Conservation (phyloP, 305 asterid species). For the Fraxinus angustifolia region DNA sequence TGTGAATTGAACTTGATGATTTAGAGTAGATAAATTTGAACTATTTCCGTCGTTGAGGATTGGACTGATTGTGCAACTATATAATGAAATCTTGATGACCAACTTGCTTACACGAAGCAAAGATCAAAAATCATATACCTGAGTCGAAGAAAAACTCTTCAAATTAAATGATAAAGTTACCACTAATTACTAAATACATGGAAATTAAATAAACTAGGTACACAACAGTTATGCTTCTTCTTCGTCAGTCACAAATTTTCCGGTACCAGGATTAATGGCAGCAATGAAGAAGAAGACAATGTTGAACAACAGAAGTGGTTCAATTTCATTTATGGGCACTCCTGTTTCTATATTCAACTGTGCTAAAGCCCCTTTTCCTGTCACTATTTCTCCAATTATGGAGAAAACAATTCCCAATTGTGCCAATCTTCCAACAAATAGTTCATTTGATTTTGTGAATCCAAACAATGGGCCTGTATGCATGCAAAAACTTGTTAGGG, state of each 20-base stretch:
- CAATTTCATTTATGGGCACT: conserved; percentile 75
- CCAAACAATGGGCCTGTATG: conserved; percentile 74
- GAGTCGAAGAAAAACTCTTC: neutral
- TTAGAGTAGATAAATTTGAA: neutral
- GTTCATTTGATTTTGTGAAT: conserved; percentile 87
- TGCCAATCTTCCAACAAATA: conserved; percentile 93
- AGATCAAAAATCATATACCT: neutral
- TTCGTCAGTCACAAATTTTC: conserved; percentile 78
- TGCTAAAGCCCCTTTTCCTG: conserved; percentile 94
- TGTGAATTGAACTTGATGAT: neutral
- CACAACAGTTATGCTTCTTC: conserved; percentile 41
- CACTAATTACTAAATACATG: neutral
- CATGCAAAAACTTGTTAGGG: neutral
- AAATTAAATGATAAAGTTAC: neutral
- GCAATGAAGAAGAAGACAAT: conserved; percentile 85
- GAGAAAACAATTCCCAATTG: conserved; percentile 90
- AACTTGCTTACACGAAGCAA: neutral
- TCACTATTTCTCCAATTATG: conserved; percentile 74
- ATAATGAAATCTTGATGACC: neutral
- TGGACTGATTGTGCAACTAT: neutral
- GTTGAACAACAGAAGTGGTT: conserved; percentile 85
- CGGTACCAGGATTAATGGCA: conserved; percentile 91
- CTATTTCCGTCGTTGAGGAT: neutral
- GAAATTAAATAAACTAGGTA: neutral
- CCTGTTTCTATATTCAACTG: conserved; percentile 90